phyloP scores from a whole-genome alignment of 768 basidiomycete species.

The Psilocybe subaeruginosa region DNA sequence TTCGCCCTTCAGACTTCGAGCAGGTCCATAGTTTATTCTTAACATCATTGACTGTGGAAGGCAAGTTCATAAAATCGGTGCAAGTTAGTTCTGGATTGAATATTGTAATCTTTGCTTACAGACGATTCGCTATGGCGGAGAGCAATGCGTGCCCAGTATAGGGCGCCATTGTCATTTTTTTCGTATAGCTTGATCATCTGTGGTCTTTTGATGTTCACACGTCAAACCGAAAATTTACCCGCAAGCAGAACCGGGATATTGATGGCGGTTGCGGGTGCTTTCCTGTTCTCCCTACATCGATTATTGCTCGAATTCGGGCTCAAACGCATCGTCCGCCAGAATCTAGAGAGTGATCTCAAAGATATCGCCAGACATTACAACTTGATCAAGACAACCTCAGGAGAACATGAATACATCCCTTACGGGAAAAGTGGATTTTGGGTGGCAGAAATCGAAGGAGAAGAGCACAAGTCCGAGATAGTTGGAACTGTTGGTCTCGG shows the following conservation, averaged over 20 bases:
- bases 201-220: constrained; percentile 1
- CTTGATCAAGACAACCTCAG: background rate
- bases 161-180: constrained; percentile 11
- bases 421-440: constrained; percentile 24
- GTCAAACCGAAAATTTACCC: background rate
- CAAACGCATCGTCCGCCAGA: constrained; percentile 2
- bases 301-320: constrained; percentile 11
- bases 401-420: background rate
- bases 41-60: constrained; percentile 8
- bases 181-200: constrained; percentile 15
- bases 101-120: constrained; percentile 1
- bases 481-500: constrained; percentile 26
- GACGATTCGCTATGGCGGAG: constrained; percentile 21
- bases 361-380: constrained; percentile 23
- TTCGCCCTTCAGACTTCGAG: constrained; percentile 13
- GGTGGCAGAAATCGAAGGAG: constrained; percentile 22
- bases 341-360: constrained; percentile 21
- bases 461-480: constrained; percentile 8
- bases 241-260: background rate
- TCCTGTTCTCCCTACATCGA: constrained; percentile 17
- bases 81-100: no score
- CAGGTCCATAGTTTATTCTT: constrained; percentile 18
- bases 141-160: constrained; percentile 11
- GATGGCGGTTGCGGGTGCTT: background rate
- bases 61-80: constrained; percentile 1